Percentiles rank a stretch among this genome's conserved stretches.
phyloP scores from a whole-genome alignment of 2,329 filamentous ascomycete species.

The Cryoendolithus antarcticus region DNA sequence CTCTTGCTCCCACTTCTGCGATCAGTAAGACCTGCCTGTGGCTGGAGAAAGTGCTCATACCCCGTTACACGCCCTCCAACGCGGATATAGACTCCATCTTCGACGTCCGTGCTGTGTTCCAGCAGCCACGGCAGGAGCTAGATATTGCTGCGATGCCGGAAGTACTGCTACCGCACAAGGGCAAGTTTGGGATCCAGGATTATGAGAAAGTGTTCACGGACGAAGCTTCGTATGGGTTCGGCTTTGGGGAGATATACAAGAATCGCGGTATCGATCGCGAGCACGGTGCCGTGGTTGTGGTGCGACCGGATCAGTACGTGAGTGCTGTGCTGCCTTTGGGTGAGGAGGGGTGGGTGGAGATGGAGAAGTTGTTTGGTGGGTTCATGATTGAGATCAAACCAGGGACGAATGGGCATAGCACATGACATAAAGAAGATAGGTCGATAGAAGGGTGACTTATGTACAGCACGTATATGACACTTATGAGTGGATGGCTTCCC shows the following conservation, averaged over 20 bases:
- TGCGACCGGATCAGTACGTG: conserved; percentile 59
- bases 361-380: conserved; percentile 20
- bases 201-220: conserved; percentile 35
- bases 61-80: conserved; percentile 26
- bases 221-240: conserved; percentile 29
- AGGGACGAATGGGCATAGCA: background rate
- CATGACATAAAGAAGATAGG: background rate
- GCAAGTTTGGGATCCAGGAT: conserved; percentile 21
- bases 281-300: conserved; percentile 45
- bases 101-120: conserved; percentile 35
- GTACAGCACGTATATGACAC: no score
- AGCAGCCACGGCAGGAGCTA: conserved; percentile 17
- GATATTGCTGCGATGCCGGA: conserved; percentile 28
- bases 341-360: conserved; percentile 8
- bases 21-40: conserved; percentile 13
- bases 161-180: conserved; percentile 32
- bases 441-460: background rate
- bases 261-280: conserved; percentile 46
- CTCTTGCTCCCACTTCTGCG: conserved; percentile 10
- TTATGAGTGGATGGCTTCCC: conserved; percentile 10
- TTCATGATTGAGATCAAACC: conserved; percentile 12
- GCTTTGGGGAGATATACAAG: conserved; percentile 34
- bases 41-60: conserved; percentile 12
- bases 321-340: conserved; percentile 20
- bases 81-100: conserved; percentile 37